Conservation (phyloP, 768 basidiomycete genomes). For the Holtermannia corniformis region DNA sequence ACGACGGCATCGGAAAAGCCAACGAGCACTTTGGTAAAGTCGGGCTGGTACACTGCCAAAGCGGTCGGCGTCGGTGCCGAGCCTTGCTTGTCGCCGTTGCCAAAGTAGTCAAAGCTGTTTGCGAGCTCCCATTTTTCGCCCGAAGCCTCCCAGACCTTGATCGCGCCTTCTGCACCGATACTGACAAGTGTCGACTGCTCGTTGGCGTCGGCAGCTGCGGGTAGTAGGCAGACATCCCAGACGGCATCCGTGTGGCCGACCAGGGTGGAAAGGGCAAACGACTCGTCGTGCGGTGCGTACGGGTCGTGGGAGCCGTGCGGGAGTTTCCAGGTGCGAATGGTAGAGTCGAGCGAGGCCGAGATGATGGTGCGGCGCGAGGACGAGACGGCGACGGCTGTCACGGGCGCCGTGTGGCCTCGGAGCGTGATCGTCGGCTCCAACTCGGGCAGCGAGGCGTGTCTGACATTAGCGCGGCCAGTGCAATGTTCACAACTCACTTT, state of each 20-base stretch:
- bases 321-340: conserved; percentile 81
- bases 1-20: conserved; percentile 81
- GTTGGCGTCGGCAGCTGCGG: conserved; percentile 47
- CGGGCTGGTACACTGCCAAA: conserved; percentile 70
- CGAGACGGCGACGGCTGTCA: conserved; percentile 66
- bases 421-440: conserved; percentile 87
- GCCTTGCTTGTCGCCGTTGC: conserved; percentile 44
- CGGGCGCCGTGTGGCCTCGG: conserved; percentile 82
- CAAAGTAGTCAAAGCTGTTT: conserved; percentile 47
- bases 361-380: conserved; percentile 60
- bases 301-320: conserved; percentile 70
- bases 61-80: conserved; percentile 58
- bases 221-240: conserved; percentile 83
- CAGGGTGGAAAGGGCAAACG: conserved; percentile 63
- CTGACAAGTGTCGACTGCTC: conserved; percentile 58
- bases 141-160: conserved; percentile 86
- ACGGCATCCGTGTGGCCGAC: conserved; percentile 92
- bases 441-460: conserved; percentile 44
- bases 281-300: conserved; percentile 82
- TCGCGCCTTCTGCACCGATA: conserved; percentile 79
- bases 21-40: conserved; percentile 74
- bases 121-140: conserved; percentile 36
- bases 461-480: not conserved
- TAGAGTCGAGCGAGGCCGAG: conserved; percentile 86
- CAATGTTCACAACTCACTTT: conserved; percentile 50